These are phyloP conservation scores for Penicillium angulare DNA, from an alignment of 495 filamentous ascomycete genomes.

Conservation along the genomic window DNA sequence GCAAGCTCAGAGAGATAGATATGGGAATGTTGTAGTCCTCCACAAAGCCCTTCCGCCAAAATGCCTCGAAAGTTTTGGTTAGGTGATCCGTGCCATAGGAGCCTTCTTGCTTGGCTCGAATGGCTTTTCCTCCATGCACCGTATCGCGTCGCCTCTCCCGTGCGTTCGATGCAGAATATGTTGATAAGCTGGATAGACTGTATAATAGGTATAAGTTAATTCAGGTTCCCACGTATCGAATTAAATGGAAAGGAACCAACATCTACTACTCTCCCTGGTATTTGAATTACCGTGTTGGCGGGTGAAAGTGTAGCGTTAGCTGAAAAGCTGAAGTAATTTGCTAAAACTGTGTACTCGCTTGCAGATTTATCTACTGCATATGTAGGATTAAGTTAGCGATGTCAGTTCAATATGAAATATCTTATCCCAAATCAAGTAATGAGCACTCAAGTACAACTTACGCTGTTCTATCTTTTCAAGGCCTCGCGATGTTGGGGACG, in stretches of 20 bases:
- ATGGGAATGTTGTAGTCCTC: not conserved
- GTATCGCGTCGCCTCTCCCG: constrained; percentile 63
- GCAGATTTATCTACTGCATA: not conserved
- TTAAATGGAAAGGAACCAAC: not conserved
- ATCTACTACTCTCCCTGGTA: not conserved
- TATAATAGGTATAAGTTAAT: too few species aligned
- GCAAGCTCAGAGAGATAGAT: constrained; percentile 19
- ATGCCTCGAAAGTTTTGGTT: constrained; percentile 71
- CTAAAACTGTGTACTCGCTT: not conserved
- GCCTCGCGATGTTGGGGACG: too few species aligned
- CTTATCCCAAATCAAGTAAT: too few species aligned
- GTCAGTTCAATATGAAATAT: too few species aligned
- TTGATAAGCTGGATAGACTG: not conserved
- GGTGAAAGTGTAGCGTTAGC: too few species aligned
- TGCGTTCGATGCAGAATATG: constrained; percentile 61
- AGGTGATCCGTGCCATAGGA: constrained; percentile 73
- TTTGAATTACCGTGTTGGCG: too few species aligned
- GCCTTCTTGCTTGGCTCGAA: constrained; percentile 43
- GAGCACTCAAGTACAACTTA: too few species aligned
- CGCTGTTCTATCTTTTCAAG: too few species aligned
- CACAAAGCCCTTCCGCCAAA: constrained; percentile 67
- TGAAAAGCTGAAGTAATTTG: not conserved
- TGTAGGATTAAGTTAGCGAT: not conserved
- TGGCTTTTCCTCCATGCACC: constrained; percentile 29
- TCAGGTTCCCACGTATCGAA: too few species aligned